A percentile compares a stretch with the other conserved stretches of the same genome.
Conservation (phyloP, 106 monocot genomes). For the Gastrodia elata region DNA sequence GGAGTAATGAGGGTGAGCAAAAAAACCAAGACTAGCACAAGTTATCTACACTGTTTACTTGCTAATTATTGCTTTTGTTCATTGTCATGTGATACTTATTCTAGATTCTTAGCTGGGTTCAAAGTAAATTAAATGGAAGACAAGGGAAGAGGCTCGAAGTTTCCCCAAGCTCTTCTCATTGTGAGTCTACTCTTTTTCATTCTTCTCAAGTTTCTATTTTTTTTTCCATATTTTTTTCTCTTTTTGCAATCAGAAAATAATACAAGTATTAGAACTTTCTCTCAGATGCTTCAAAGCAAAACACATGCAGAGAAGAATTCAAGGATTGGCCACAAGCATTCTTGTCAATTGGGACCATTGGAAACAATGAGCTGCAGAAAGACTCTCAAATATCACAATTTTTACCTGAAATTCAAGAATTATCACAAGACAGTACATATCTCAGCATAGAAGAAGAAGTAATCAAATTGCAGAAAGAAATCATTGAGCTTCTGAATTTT, state of each 20-base stretch:
- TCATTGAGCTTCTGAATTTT: neutral
- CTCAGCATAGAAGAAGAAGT: conserved; percentile 9
- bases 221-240: neutral
- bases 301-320: conserved; percentile 3
- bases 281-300: neutral
- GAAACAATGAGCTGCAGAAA: conserved; percentile 4
- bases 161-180: neutral
- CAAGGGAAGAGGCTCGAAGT: neutral
- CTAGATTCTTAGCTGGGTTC: neutral
- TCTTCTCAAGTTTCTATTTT: neutral
- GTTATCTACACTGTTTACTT: neutral
- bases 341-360: conserved; percentile 17
- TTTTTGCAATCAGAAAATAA: neutral
- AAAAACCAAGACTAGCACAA: neutral
- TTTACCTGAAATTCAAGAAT: neutral
- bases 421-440: conserved; percentile 1
- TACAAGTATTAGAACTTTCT: too few relatives aligned
- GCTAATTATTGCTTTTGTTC: neutral
- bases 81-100: neutral
- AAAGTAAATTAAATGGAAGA: neutral
- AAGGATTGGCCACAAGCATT: conserved; percentile 7
- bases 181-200: neutral
- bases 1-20: conserved; percentile 5
- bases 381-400: neutral
- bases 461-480: neutral